phyloP scores from a whole-genome alignment of 257 asterid species.

The Haberlea rhodopensis region DNA sequence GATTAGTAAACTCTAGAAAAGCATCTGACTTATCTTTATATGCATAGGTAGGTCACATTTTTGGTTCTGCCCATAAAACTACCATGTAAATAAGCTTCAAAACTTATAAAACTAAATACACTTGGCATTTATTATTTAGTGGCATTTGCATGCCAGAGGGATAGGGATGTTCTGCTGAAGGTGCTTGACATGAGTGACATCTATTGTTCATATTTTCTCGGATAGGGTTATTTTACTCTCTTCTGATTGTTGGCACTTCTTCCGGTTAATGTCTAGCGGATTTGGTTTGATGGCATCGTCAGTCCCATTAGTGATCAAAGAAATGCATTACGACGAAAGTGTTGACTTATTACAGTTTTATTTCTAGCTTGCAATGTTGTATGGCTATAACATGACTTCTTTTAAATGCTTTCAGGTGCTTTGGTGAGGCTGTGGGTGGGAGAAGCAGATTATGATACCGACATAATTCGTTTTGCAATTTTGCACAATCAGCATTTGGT shows the following conservation, averaged over 20 bases:
- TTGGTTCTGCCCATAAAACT: too few species aligned
- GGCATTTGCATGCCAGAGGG: background rate
- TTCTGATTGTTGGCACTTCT: conserved; percentile 8
- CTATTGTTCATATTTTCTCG: conserved; percentile 8
- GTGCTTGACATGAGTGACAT: conserved; percentile 12
- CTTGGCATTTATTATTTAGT: too few species aligned
- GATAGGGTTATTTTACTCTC: conserved; percentile 5
- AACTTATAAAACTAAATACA: too few species aligned
- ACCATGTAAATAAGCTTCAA: too few species aligned
- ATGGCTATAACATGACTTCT: conserved; percentile 15
- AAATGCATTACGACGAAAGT: background rate
- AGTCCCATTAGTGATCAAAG: conserved; percentile 14
- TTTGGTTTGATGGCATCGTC: background rate
- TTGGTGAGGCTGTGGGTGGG: conserved; percentile 76
- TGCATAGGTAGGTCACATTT: too few species aligned
- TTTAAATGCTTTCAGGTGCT: conserved; percentile 53
- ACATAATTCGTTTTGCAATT: conserved; percentile 65
- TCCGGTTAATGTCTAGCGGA: background rate
- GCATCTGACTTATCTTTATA: too few species aligned
- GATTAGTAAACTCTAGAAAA: too few species aligned
- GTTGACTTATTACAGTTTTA: background rate
- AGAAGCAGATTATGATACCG: conserved; percentile 40
- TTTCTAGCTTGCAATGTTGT: conserved; percentile 5
- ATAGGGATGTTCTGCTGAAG: background rate
- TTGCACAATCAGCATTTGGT: conserved; percentile 61